Evolutionary conservation across 768 basidiomycete genomes (phyloP).

Genomic region (Tylopilus subfusipes): DNA sequence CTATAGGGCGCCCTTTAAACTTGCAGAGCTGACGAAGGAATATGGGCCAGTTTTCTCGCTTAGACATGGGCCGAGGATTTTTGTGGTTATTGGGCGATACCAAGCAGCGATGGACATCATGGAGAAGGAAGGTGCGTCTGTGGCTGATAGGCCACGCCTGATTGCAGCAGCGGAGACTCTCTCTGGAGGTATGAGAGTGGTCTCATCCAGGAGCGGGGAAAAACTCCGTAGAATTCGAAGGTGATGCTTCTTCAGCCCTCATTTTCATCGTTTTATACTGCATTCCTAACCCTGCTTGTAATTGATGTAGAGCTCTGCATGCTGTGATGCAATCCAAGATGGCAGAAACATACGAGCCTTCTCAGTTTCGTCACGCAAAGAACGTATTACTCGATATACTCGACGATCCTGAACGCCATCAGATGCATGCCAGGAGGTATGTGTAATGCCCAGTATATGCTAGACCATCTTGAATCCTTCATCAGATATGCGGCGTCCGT

Average conservation of each 20-base stretch:
- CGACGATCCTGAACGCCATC: conserved; percentile 4
- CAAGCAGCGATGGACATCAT: conserved; percentile 12
- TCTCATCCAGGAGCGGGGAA: conserved; percentile 1
- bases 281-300: background rate
- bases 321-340: conserved; percentile 1
- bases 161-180: conserved; percentile 7
- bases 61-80: background rate
- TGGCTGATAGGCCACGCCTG: conserved; percentile 1
- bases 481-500: conserved; percentile 6
- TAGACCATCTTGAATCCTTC: background rate
- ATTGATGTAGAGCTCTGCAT: background rate
- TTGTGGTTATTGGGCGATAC: conserved; percentile 6
- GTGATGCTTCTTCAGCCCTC: background rate
- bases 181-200: conserved; percentile 4
- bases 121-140: conserved; percentile 8
- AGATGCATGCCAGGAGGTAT: conserved; percentile 4
- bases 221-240: background rate
- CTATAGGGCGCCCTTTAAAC: conserved; percentile 1
- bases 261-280: too few relatives aligned
- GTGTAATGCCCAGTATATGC: background rate
- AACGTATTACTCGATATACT: conserved; percentile 3
- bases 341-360: conserved; percentile 2
- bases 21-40: conserved; percentile 5
- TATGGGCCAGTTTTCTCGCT: conserved; percentile 7
- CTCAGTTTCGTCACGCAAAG: conserved; percentile 5